Evolutionary conservation across 495 filamentous ascomycete genomes (phyloP).

Genomic region (Paragyromitra xinjiangensis): DNA sequence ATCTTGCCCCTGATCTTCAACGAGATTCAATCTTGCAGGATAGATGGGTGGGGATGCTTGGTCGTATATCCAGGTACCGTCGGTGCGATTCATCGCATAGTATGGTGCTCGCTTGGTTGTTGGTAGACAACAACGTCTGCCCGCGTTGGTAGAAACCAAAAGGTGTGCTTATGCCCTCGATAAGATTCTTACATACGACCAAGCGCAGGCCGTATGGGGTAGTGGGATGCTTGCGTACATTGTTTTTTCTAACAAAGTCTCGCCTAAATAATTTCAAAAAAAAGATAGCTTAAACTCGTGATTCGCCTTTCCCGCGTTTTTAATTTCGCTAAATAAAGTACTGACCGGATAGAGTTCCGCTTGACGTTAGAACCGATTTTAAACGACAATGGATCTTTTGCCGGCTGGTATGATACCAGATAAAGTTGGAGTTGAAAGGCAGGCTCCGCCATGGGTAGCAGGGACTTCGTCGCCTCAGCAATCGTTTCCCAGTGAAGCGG

Average conservation of each 20-base stretch:
- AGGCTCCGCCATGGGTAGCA: slow-evolving; percentile 2
- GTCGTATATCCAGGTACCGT: slow-evolving; percentile 10
- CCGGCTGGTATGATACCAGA: slow-evolving; percentile 12
- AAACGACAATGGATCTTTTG: slow-evolving; percentile 25
- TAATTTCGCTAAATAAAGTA: slow-evolving; percentile 36
- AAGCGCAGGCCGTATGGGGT: slow-evolving; percentile 16
- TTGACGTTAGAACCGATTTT: slow-evolving; percentile 24
- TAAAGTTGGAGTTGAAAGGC: neutral
- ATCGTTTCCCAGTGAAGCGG: slow-evolving; percentile 13
- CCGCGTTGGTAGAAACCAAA: slow-evolving; percentile 5
- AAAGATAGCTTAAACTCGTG: slow-evolving; percentile 19
- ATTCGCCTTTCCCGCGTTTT: slow-evolving; percentile 22
- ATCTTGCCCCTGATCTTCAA: slow-evolving; percentile 44
- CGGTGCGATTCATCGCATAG: slow-evolving; percentile 9
- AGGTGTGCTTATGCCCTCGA: slow-evolving; percentile 25
- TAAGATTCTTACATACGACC: slow-evolving; percentile 22
- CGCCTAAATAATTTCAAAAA: slow-evolving; percentile 6
- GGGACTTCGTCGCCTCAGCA: neutral
- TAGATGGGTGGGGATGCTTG: slow-evolving; percentile 1
- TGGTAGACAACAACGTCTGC: slow-evolving; percentile 10
- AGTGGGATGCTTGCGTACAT: neutral
- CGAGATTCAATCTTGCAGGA: slow-evolving; percentile 28
- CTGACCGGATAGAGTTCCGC: slow-evolving; percentile 17
- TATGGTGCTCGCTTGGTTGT: slow-evolving; percentile 16
- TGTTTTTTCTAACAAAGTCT: slow-evolving; percentile 17